Conservation (phyloP, 2,329 filamentous ascomycete species). For the Curvularia sp. region DNA sequence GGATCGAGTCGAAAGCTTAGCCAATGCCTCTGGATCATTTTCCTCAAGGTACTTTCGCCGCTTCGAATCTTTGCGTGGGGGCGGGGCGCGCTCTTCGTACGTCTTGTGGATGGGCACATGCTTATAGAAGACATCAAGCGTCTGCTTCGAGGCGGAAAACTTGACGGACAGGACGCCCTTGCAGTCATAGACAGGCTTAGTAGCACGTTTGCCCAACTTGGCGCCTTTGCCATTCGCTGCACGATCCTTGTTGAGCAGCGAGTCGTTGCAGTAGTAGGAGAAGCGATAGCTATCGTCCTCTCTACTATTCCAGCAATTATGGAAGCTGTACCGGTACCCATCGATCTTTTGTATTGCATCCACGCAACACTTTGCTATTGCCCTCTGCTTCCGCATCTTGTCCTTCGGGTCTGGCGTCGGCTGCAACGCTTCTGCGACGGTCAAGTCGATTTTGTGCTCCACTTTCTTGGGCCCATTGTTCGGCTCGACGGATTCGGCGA, state of each 20-base stretch:
- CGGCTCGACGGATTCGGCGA: constrained; percentile 18
- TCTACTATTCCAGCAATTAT: constrained; percentile 58
- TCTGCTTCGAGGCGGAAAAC: constrained; percentile 54
- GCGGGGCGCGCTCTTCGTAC: constrained; percentile 54
- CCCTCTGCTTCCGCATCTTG: constrained; percentile 56
- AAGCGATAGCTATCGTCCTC: constrained; percentile 57
- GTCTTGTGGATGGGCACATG: constrained; percentile 57
- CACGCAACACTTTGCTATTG: constrained; percentile 56
- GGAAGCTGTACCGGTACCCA: constrained; percentile 59
- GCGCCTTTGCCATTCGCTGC: constrained; percentile 55
- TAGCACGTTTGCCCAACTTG: constrained; percentile 48
- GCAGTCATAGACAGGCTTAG: constrained; percentile 59
- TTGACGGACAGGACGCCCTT: constrained; percentile 58
- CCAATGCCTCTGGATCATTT: constrained; percentile 45
- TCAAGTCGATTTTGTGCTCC: constrained; percentile 41
- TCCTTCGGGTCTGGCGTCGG: constrained; percentile 48
- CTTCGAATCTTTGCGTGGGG: constrained; percentile 52
- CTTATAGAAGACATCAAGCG: constrained; percentile 56
- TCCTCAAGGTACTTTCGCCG: constrained; percentile 47
- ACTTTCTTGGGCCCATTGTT: constrained; percentile 25
- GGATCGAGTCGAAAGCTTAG: constrained; percentile 35
- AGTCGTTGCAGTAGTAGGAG: constrained; percentile 60
- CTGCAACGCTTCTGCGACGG: constrained; percentile 47
- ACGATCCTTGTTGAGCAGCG: constrained; percentile 59
- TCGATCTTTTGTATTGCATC: constrained; percentile 55